Evolutionary conservation across 768 basidiomycete species (phyloP), one percentile per base, ranked within the genome.

Genomic region (Exidia glandulosa): DNA sequence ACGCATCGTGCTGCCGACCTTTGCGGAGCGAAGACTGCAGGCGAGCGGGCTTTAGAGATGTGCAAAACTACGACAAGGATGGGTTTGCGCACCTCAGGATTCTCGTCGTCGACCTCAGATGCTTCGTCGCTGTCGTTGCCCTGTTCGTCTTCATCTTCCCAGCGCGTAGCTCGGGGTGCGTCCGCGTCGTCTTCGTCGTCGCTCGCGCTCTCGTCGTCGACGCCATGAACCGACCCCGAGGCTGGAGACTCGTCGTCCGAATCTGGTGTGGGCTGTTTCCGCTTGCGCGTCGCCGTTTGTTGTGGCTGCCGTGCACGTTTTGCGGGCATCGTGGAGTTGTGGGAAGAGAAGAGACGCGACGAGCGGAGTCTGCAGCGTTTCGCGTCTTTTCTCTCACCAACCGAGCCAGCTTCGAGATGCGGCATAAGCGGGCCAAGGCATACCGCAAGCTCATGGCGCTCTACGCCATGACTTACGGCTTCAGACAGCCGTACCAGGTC

Each of bases 371-470:
- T n/a, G n/a, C n/a, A n/a, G n/a, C n/a, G n/a, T n/a, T n/a, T n/a
- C n/a, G n/a, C n/a, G n/a, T n/a, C n/a, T n/a, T n/a, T n/a, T n/a
- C n/a, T n/a, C n/a, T n/a, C 25, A 14, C 50, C 30, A 32, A 68
- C 25, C 34, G n/a, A 3, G 30, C 19, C 54, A 23, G 13, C 19
- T 41, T 48, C 57, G 67, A 57, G 30, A 99, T 99, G 96, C 80
- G 94, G 59, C 92, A 96, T 75, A 96, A 91, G 74, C 81, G 96
- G 70, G 92, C 94, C 30, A 99, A 99, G 73, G 82, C 86, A 0
- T 97, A 97, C 74, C 83, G 87, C 64, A 93, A 93, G 70, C 87
- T 95, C 58, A 98, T 99, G 94, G 80, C 84, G 16, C 75, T 94
- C 56, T 97, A 97, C 70, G 82, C 79, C 62, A 81, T 87, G 71